Conservation (phyloP, 1,284 basidiomycete genomes). For the Ustilago shanxiensis region DNA sequence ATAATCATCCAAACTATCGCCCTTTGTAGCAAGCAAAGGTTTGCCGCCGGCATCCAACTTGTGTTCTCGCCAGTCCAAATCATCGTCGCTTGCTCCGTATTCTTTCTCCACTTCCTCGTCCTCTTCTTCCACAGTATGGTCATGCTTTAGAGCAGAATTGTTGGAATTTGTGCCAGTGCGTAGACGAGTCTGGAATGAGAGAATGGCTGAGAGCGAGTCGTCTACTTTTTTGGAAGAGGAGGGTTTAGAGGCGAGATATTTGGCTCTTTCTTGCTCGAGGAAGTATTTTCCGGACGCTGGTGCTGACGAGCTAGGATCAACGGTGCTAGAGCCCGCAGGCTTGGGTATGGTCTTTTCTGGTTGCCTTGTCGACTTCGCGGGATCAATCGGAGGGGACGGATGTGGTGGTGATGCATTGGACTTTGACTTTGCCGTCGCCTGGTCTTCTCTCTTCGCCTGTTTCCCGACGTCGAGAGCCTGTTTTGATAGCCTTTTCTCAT, state of each 20-base stretch:
- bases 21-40: constrained; percentile 17
- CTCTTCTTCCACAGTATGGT: constrained; percentile 14
- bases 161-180: constrained; percentile 8
- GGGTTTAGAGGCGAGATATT: constrained; percentile 13
- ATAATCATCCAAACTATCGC: constrained; percentile 52
- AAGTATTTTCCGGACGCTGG: neutral
- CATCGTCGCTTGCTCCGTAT: constrained; percentile 63
- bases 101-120: constrained; percentile 51
- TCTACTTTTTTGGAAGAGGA: constrained; percentile 12
- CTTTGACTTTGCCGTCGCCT: neutral
- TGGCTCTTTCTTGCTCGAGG: constrained; percentile 19
- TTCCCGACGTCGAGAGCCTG: constrained; percentile 10
- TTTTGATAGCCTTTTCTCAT: constrained; percentile 57
- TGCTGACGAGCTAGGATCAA: neutral
- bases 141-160: neutral
- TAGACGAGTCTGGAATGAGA: constrained; percentile 42
- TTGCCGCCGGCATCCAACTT: constrained; percentile 53
- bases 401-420: neutral
- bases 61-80: constrained; percentile 40
- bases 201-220: constrained; percentile 25
- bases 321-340: neutral
- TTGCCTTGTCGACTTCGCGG: neutral
- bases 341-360: neutral
- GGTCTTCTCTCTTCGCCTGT: neutral
- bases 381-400: neutral